Conservation (phyloP, 768 basidiomycete species). For the Goffeauzyma gilvescens region DNA sequence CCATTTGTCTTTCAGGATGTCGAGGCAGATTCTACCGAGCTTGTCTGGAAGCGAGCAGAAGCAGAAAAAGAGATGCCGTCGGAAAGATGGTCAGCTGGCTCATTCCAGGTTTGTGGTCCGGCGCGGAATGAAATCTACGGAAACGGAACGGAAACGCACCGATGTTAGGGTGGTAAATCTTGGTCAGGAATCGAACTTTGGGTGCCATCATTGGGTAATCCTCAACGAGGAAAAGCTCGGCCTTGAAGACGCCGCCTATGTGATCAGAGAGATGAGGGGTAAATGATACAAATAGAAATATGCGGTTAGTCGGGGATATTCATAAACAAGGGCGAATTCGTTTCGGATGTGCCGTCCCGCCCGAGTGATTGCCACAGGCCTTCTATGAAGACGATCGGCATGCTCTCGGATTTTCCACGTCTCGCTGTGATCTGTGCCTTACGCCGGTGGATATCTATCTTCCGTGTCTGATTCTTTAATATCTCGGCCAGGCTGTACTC, state of each 20-base stretch:
- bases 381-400: too few species aligned
- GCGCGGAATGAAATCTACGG: not conserved
- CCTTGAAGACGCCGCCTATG: constrained; percentile 71
- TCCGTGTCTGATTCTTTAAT: too few species aligned
- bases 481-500: too few species aligned
- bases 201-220: constrained; percentile 99
- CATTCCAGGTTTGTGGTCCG: too few species aligned
- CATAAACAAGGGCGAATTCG: too few species aligned
- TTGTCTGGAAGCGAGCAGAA: constrained; percentile 46
- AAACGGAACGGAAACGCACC: constrained; percentile 41
- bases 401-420: too few species aligned
- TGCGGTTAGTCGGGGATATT: too few species aligned
- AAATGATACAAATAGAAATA: too few species aligned
- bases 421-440: too few species aligned
- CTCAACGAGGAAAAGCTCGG: constrained; percentile 96
- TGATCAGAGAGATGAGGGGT: not conserved
- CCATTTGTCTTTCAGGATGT: constrained; percentile 99
- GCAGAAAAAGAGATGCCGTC: not conserved
- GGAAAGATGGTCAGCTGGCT: not conserved
- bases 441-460: too few species aligned
- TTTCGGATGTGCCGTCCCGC: too few species aligned
- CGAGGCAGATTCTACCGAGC: constrained; percentile 91
- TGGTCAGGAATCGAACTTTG: constrained; percentile 90
- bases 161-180: constrained; percentile 99
- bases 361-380: too few species aligned